A percentile compares a stretch with the other conserved stretches of the same genome.
phyloP scores from a whole-genome alignment of 768 basidiomycete species.

The Leccinum rimulosum region DNA sequence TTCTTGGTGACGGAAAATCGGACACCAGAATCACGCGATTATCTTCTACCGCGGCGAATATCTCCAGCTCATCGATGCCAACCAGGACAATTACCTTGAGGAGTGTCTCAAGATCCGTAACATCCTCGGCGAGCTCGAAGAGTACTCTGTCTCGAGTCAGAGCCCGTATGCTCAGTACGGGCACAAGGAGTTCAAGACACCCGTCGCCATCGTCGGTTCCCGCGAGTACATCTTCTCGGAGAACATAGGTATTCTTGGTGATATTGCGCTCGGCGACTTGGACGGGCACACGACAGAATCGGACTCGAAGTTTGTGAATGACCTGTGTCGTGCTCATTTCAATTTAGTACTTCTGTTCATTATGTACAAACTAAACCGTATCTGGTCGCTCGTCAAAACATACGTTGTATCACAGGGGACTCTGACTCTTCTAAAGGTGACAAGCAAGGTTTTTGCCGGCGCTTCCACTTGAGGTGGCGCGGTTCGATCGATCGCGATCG shows the following conservation, averaged over 20 bases:
- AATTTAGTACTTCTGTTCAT: too few species aligned
- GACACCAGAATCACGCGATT: constrained; percentile 99
- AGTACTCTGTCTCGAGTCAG: constrained; percentile 80
- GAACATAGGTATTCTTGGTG: constrained; percentile 98
- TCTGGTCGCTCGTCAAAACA: too few species aligned
- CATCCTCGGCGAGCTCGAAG: constrained; percentile 96
- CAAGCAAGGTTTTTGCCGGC: too few species aligned
- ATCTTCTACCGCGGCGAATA: constrained; percentile 99
- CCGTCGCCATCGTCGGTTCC: constrained; percentile 97
- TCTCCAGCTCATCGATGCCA: constrained; percentile 98
- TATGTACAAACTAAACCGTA: too few species aligned
- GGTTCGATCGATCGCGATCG: too few species aligned
- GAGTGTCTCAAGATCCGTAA: constrained; percentile 99
- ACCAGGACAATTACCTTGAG: constrained; percentile 99
- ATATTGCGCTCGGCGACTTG: constrained; percentile 56
- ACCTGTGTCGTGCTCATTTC: too few species aligned
- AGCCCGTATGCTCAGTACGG: constrained; percentile 92
- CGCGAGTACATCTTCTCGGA: constrained; percentile 99
- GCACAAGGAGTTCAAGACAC: constrained; percentile 85
- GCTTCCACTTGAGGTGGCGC: too few species aligned
- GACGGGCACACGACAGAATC: too few species aligned
- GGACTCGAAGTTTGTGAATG: too few species aligned
- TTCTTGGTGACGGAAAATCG: constrained; percentile 97
- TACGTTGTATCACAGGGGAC: too few species aligned
- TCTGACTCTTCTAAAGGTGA: too few species aligned